Percentiles rank a stretch among this genome's conserved stretches.
Conservation (phyloP, 2,329 filamentous ascomycete genomes). For the Leptographium wingfieldii region DNA sequence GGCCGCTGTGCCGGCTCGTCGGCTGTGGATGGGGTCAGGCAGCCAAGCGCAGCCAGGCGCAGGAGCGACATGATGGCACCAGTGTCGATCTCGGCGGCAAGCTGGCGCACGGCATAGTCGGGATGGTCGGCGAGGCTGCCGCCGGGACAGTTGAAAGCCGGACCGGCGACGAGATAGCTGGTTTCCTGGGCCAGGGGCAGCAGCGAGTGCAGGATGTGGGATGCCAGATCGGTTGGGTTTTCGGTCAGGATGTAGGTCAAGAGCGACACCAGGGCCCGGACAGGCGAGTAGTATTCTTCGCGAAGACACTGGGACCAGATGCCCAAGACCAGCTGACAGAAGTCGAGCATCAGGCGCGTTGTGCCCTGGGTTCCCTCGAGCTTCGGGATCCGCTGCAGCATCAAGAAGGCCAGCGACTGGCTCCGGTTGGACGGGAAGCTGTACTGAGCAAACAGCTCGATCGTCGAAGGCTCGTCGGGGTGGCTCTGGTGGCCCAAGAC, state of each 20-base stretch:
- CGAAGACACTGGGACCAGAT: conserved; percentile 57
- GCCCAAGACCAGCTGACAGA: conserved; percentile 49
- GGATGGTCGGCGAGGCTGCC: conserved; percentile 33
- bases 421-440: conserved; percentile 51
- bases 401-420: conserved; percentile 52
- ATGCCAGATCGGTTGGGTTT: conserved; percentile 45
- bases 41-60: conserved; percentile 49
- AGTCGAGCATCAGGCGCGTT: conserved; percentile 47
- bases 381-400: conserved; percentile 53
- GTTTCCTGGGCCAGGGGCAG: conserved; percentile 45
- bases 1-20: conserved; percentile 11
- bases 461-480: conserved; percentile 44
- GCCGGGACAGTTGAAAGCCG: conserved; percentile 36
- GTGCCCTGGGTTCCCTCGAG: conserved; percentile 37
- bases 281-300: conserved; percentile 49
- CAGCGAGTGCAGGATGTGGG: conserved; percentile 44
- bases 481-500: conserved; percentile 49
- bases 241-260: conserved; percentile 51
- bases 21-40: conserved; percentile 24
- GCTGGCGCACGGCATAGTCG: conserved; percentile 29
- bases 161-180: conserved; percentile 45
- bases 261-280: conserved; percentile 53
- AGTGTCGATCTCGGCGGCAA: conserved; percentile 46
- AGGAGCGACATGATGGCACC: conserved; percentile 52
- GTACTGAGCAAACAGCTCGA: conserved; percentile 55